Evolutionary conservation across 495 filamentous ascomycete species (phyloP), one percentile per base, ranked within the genome.

Genomic region (Elaphomyces granulatus): DNA sequence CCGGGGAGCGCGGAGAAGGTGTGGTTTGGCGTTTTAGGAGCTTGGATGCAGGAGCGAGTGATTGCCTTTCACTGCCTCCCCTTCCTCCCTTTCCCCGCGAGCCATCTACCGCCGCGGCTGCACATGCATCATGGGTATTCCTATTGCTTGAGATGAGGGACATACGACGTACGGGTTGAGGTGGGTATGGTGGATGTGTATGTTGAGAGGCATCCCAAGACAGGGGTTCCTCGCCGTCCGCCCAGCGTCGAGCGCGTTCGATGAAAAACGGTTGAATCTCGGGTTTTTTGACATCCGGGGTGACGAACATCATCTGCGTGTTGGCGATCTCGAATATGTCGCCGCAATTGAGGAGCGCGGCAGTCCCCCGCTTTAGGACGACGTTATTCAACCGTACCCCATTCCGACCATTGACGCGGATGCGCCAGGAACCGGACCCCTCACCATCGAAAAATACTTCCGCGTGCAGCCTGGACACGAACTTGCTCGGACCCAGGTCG

Each of bases 221-320:
- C 8, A 52, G 51, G 20, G 61, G 54, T 30, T 68, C 60, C 33
- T 67, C 60, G n/a, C 64, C 63, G 36, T 58, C 59, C 7, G 58
- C 62, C 17, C 70, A 55, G 35, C 63, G 66, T 45, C 67, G 58
- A 14, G 63, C 42, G 52, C 71, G 37, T 46, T 75, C 53, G 53
- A 76, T 44, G 56, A 77, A 58, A 58, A 61, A 58, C 37, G 69
- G 58, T 41, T 74, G 47, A 40, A 90, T 76, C n/a, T 70, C 53
- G 53, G 68, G 59, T 46, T 70, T 54, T 46, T 71, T 55, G 56
- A 73, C 61, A 45, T 71, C 57, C n/a, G 90, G 85, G 17, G 87
- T 71, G 14, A 94, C 81, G 61, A 96, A 98, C 74, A 96, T 86
- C 90, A 98, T 98, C 63, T 96, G 86, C 4, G 84, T 77, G 34